phyloP scores from a whole-genome alignment of 257 asterid species.

The Apocynum venetum region DNA sequence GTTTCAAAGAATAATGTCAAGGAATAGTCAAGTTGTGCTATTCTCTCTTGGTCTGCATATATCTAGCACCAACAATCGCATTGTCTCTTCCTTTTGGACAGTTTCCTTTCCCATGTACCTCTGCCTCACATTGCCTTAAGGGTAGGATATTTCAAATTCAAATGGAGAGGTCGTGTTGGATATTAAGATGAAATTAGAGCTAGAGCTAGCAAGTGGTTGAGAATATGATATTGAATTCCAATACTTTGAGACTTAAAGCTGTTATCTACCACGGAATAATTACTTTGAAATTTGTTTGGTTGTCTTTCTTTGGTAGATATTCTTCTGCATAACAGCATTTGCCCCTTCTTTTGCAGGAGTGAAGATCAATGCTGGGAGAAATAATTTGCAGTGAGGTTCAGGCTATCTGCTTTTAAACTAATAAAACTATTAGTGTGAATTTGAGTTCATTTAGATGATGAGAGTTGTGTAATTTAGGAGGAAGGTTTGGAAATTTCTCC shows the following conservation, averaged over 20 bases:
- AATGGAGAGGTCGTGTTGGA: background rate
- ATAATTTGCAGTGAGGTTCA: background rate
- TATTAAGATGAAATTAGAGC: background rate
- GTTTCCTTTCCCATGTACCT: background rate
- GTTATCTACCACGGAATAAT: too few species aligned
- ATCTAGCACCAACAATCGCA: background rate
- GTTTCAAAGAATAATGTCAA: background rate
- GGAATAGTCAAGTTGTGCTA: background rate
- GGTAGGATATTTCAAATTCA: background rate
- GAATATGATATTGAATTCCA: background rate
- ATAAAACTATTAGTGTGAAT: background rate
- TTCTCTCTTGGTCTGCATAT: background rate
- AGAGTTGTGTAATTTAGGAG: conserved; percentile 3
- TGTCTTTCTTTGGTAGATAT: background rate
- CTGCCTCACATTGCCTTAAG: background rate
- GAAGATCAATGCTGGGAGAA: background rate
- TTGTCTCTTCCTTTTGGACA: background rate
- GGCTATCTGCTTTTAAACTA: background rate
- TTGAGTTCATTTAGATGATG: conserved; percentile 1
- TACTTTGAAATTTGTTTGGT: background rate
- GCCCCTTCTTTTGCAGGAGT: conserved; percentile 18
- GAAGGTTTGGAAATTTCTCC: background rate
- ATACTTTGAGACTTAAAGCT: too few species aligned
- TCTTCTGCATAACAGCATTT: background rate
- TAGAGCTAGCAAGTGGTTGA: background rate